phyloP scores from a whole-genome alignment of 257 asterid genomes.

The Solanum okadae region DNA sequence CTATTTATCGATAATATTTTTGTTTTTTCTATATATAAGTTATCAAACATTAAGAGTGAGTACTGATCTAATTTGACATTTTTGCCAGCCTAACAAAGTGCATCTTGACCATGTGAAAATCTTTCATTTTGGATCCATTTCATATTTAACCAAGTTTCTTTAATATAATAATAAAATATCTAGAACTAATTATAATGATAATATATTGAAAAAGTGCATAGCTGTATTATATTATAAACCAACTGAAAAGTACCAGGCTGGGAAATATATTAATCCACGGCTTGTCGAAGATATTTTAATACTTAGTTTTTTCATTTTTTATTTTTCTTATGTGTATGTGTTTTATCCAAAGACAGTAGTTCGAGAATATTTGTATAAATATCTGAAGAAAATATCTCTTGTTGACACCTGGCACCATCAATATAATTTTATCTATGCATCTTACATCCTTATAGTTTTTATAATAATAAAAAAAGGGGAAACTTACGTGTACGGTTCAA shows the following conservation, averaged over 20 bases:
- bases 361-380: background rate
- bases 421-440: background rate
- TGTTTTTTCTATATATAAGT: background rate
- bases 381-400: background rate
- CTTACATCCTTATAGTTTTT: background rate
- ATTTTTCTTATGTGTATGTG: background rate
- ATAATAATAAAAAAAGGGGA: background rate
- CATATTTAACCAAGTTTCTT: background rate
- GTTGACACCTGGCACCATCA: background rate
- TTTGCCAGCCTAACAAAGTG: background rate
- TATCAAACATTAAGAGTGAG: background rate
- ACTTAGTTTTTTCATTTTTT: too few species aligned
- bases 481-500: background rate
- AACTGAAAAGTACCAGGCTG: background rate
- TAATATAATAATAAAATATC: background rate
- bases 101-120: background rate
- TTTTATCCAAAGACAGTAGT: background rate
- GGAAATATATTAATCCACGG: background rate
- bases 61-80: background rate
- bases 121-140: background rate
- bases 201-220: background rate
- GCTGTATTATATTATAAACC: background rate
- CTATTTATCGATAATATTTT: background rate
- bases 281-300: background rate
- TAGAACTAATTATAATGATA: background rate